Base-by-base conservation (phyloP, 1,284 basidiomycete species). In the Paramarasmius palmivorus region DNA sequence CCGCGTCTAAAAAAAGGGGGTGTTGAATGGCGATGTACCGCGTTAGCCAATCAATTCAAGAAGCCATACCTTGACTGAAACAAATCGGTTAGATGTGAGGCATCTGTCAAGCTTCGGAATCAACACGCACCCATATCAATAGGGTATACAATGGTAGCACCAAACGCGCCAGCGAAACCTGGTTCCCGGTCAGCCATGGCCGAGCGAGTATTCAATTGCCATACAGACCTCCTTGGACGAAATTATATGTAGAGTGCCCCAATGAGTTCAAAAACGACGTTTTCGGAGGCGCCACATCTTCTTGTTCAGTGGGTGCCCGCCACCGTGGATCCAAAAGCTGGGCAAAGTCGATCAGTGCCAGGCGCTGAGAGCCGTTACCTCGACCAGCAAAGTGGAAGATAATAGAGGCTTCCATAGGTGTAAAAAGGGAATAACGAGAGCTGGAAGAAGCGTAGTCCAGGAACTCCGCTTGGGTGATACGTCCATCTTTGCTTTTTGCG, bases 381-480 rank as follows among this genome's bases (percentile, higher is more conserved):
- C 93, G 84, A 17, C 89, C 87, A 15, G 93, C 93, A 73, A 97
- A 97, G 71, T 98, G 95, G 76, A 96, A 98, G 63, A 97, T 88
- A 64, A 97, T 96, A 53, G 88, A 86, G 23, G 92, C 93, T 69
- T 98, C 94, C 92, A 97, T 95, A 2, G 95, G 95, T 1, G 93
- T 95, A 69, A 97, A 96, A 50, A 93, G 79, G 35, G 90, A 89
- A 69, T 96, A 96, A 42, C 95, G 89, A 60, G 94, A 92, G 59
- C 74, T 84, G 44, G 83, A 79, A 36, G 87, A 80, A 23, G 88
- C 78, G 65, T 92, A 73, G 63, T 92, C 86, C 49, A 92, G 76
- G 71, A 92, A 92, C 68, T 92, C 90, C 20, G 82, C 80, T 68
- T 90, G 88, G 69, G 86, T 86, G 73, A 98, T 95, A 46, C 93